Base-by-base conservation (phyloP, 1,284 basidiomycete genomes). In the Tremellales sp. region DNA sequence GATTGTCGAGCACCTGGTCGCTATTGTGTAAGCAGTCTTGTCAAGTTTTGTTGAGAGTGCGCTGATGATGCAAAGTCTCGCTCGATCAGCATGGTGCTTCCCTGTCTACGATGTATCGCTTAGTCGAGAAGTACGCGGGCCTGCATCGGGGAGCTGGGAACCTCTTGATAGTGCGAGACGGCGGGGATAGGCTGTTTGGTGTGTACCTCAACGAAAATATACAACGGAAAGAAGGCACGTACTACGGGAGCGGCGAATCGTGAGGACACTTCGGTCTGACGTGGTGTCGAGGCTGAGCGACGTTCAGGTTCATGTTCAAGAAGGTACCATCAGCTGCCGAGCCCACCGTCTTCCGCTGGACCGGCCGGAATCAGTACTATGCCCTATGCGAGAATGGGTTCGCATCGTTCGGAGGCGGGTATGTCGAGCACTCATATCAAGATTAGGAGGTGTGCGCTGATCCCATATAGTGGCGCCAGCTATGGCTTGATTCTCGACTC, bases 81-180 rank as follows among this genome's bases (percentile, higher is more conserved):
- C 77, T 96, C 15, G 94, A 98, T 64, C 92, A 97, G 68, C 89
- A 97, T 57, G 94, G 94, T 0, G 91, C 93, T 41, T 93, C 89
- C 8, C 78, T 97, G 10, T 82, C 86, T 35, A 97, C 94, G 0
- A 79, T 97, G 0, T 94, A 93, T 67, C 64, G 81, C 2, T 79
- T 81, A 2, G 85, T 85, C 43, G 82, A 66, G 25, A 54, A 58
- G 17, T 65, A 64, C 35, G 60, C 62, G 2, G 49, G 51, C 4
- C 51, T 54, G 12, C 60, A 68, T 41, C 69, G 72, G 2, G 67
- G 66, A 3, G 54, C 61, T 15, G 82, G 83, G 2, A 78, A 80
- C 19, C 61, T 86, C 1, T 56, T 87, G 1, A 75, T 80, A 11
- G 72, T 89, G 3, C 79, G 78, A 41, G 89, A 89, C 58, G 74